Evolutionary conservation across 179 eudicot species (phyloP).

Genomic region (Amaranthus tricolor): DNA sequence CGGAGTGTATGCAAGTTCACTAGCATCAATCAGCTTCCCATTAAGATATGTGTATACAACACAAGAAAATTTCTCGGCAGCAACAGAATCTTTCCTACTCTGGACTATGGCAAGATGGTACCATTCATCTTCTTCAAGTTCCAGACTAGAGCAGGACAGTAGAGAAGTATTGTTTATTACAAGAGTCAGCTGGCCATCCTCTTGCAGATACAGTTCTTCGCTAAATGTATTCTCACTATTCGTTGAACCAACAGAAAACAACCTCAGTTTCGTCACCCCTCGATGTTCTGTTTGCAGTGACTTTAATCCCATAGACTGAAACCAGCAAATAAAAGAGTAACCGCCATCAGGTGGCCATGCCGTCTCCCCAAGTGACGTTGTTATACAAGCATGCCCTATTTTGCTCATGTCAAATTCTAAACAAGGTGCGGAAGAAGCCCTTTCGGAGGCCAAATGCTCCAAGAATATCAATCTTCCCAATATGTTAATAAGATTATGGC

Average conservation of each 20-base stretch:
- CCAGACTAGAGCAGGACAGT: slow-evolving; percentile 61
- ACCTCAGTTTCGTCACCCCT: slow-evolving; percentile 38
- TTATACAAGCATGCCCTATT: slow-evolving; percentile 76
- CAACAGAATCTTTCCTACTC: slow-evolving; percentile 73
- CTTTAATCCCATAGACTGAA: slow-evolving; percentile 65
- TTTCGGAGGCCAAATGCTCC: slow-evolving; percentile 65
- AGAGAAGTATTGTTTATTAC: slow-evolving; percentile 63
- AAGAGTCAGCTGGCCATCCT: slow-evolving; percentile 71
- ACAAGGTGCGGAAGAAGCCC: slow-evolving; percentile 67
- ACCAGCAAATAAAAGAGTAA: slow-evolving; percentile 89
- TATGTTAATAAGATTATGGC: slow-evolving; percentile 54
- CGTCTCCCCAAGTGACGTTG: slow-evolving; percentile 70
- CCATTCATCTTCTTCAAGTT: slow-evolving; percentile 84
- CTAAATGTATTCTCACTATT: slow-evolving; percentile 48
- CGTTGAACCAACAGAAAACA: slow-evolving; percentile 74
- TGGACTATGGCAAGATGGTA: slow-evolving; percentile 89
- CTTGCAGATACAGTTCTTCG: slow-evolving; percentile 76
- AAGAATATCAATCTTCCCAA: slow-evolving; percentile 63
- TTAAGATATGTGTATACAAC: slow-evolving; percentile 69
- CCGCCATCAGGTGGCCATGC: slow-evolving; percentile 95
- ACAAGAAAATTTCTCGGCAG: slow-evolving; percentile 69
- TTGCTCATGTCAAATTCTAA: slow-evolving; percentile 86
- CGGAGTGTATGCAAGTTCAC: slow-evolving; percentile 72
- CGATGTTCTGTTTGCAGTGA: slow-evolving; percentile 42
- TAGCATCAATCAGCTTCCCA: slow-evolving; percentile 76